Percentiles rank a stretch among this genome's conserved stretches.
phyloP scores from a whole-genome alignment of 805 yeast genomes.

The Groenewaldozyma salmanticensis region DNA sequence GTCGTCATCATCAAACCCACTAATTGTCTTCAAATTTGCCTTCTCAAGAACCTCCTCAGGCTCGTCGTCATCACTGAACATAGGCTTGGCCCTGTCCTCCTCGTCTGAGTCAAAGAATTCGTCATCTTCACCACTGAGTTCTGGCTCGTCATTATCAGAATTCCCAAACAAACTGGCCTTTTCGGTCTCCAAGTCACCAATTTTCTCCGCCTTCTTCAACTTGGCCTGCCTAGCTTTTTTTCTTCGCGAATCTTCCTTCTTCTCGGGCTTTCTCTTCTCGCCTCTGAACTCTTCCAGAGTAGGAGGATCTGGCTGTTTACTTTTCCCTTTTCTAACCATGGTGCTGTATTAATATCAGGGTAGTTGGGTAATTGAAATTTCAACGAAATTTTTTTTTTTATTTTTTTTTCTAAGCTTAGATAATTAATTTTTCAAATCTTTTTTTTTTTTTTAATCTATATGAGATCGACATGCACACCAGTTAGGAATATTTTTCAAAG shows the following conservation, averaged over 20 bases:
- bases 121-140: conserved; percentile 21
- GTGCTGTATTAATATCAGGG: conserved; percentile 1
- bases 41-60: conserved; percentile 43
- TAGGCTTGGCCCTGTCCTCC: conserved; percentile 43
- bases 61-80: conserved; percentile 70
- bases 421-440: no score
- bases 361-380: neutral
- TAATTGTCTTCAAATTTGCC: conserved; percentile 16
- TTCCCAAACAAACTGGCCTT: conserved; percentile 60
- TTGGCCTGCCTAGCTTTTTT: conserved; percentile 10
- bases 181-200: conserved; percentile 51
- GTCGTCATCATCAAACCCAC: conserved; percentile 10
- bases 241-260: conserved; percentile 16
- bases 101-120: conserved; percentile 57
- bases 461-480: no score
- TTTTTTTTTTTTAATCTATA: no score
- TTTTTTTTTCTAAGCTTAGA: no score
- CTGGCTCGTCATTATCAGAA: conserved; percentile 22
- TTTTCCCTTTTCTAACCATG: conserved; percentile 91
- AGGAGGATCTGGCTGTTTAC: conserved; percentile 91
- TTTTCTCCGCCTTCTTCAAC: conserved; percentile 25
- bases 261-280: conserved; percentile 27
- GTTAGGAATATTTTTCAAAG: no score
- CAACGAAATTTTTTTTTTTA: no score
- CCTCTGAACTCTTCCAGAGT: conserved; percentile 66